These are phyloP conservation scores for Mycena vulgaris DNA, from an alignment of 768 basidiomycete genomes.

Conservation along the genomic window DNA sequence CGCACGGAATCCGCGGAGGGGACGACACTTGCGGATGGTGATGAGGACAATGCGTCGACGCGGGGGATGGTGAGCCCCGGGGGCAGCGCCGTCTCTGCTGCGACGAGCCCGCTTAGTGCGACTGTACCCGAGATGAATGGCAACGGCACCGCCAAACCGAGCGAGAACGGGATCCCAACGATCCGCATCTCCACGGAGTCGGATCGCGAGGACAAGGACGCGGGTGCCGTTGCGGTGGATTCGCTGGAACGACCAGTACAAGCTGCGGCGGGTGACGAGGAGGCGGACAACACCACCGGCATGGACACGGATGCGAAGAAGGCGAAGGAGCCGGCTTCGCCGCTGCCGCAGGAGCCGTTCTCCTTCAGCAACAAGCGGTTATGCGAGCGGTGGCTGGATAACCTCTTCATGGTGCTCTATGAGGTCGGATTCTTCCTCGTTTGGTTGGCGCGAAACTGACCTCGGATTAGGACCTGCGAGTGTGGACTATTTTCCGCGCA, in stretches of 20 bases:
- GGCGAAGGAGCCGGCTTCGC: conserved; percentile 52
- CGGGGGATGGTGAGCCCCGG: conserved; percentile 62
- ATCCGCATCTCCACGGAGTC: conserved; percentile 86
- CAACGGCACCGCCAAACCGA: conserved; percentile 27
- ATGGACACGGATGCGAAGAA: conserved; percentile 17
- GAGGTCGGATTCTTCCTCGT: conserved; percentile 69
- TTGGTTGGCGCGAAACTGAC: conserved; percentile 9
- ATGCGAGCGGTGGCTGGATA: conserved; percentile 98
- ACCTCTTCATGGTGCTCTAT: conserved; percentile 98
- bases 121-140: conserved; percentile 43
- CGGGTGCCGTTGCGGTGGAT: conserved; percentile 44
- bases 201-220: conserved; percentile 63
- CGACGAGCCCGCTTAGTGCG: conserved; percentile 44
- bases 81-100: conserved; percentile 19
- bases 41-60: conserved; percentile 79
- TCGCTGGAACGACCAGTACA: conserved; percentile 65
- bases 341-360: conserved; percentile 72
- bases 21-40: conserved; percentile 46
- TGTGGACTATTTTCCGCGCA: conserved; percentile 99
- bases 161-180: conserved; percentile 63
- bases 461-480: conserved; percentile 83
- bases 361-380: conserved; percentile 97
- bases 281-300: conserved; percentile 48
- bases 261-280: conserved; percentile 66
- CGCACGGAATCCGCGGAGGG: conserved; percentile 40